These are phyloP conservation scores for Hygrocybe punicea DNA, from an alignment of 768 basidiomycete genomes.

Conservation along the genomic window DNA sequence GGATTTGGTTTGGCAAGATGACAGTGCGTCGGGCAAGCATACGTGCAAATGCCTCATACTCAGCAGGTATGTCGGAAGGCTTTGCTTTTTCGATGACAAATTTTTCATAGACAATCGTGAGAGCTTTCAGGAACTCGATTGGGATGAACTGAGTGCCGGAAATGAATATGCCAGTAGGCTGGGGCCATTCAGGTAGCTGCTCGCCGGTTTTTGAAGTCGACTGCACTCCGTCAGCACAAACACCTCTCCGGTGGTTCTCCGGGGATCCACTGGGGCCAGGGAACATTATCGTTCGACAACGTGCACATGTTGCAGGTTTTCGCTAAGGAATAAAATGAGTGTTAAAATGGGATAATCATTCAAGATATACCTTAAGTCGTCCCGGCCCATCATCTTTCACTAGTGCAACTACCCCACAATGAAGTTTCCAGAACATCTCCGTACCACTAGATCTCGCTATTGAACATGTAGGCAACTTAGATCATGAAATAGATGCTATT, in stretches of 20 bases:
- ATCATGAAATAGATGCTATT: neutral
- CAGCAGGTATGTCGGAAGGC: neutral
- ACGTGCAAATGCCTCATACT: neutral
- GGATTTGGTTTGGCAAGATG: neutral
- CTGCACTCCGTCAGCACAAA: neutral
- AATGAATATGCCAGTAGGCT: neutral
- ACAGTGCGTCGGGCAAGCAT: neutral
- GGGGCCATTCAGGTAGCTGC: neutral
- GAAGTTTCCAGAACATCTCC: neutral
- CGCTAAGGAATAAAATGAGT: neutral
- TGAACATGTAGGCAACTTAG: neutral
- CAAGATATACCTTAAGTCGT: neutral
- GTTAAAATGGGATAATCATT: neutral
- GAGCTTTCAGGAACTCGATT: slow-evolving; percentile 1
- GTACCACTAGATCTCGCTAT: neutral
- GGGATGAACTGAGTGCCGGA: neutral
- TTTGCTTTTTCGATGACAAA: neutral
- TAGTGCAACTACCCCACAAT: neutral
- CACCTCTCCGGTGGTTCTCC: neutral
- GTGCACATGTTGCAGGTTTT: neutral
- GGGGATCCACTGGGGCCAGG: neutral
- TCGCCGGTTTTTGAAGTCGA: neutral
- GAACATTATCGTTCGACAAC: neutral
- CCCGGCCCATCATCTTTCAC: neutral
- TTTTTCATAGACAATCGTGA: neutral